Base-by-base conservation (phyloP, 345 rosid genomes). In the Dipteronia sinensis region DNA sequence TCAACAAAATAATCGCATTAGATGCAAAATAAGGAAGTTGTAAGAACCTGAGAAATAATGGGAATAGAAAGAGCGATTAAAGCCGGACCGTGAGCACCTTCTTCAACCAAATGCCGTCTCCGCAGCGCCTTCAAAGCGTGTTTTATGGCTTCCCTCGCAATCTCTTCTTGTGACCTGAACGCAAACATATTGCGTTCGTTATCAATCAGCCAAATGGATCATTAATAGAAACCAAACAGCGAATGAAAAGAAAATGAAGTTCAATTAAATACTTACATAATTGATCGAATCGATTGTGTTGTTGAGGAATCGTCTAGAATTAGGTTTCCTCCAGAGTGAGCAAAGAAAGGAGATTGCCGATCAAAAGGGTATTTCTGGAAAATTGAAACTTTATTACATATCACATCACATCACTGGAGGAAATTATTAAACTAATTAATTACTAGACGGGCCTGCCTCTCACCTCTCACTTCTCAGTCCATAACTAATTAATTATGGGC, bases 21-120 rank as follows among this genome's bases (percentile, higher is more conserved):
- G 20, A 13, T 12, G 38, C 15, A 67, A 49, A 72, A 13, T 12
- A 40, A 22, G 49, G 44, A 62, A 42, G 31, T 7, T 44, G 55
- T 15, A 17, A 55, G 55, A 47, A 93, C 97, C 93, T 96, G 98
- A 79, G 90, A 86, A 31, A 94, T 84, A 55, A 94, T 74, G n/a
- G 99, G 99, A 65, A 74, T 79, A 53, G 97, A 87, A 81, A 96
- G 95, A 76, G 99, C 99, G 34, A 82, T 84, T 72, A 77, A 76
- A 22, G 97, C 97, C 17, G 99, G 94, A 63, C 86, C 89, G 85
- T 94, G 97, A 84, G 98, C 98, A 63, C 90, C 93, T 90, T 96
- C 98, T 79, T 96, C 99, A 0, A 89, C 78, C 80, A 89, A 90
- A 88, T 93, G 97, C 78, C 99, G 93, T 79, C 88, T 90, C 80